phyloP scores from a whole-genome alignment of 306 rosid genomes.

The Quercus mongolica region DNA sequence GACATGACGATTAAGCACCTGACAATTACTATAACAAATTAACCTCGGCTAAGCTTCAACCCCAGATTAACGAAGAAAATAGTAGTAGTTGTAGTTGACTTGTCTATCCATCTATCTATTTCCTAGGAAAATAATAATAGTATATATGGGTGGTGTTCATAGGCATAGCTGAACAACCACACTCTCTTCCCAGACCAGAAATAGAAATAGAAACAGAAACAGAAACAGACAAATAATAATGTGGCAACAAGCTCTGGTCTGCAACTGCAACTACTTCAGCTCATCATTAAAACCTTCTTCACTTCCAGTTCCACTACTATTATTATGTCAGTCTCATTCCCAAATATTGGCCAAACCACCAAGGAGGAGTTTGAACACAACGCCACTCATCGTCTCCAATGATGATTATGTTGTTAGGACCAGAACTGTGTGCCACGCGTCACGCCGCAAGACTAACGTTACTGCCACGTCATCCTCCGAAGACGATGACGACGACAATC shows the following conservation, averaged over 20 bases:
- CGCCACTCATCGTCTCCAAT: conserved; percentile 4
- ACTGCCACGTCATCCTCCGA: conserved; percentile 7
- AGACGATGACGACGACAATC: conserved; percentile 13
- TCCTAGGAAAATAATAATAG: no score
- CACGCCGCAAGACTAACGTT: conserved; percentile 43
- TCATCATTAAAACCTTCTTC: conserved; percentile 6
- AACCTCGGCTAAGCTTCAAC: no score
- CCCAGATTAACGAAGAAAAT: no score
- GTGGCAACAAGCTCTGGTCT: conserved; percentile 33
- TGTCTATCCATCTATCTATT: no score
- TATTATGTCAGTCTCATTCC: not conserved
- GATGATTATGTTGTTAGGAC: no score
- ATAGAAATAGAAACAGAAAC: no score
- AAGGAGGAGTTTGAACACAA: not conserved
- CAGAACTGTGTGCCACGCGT: conserved; percentile 16
- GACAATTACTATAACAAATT: no score
- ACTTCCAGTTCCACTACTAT: not conserved
- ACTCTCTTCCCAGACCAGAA: no score
- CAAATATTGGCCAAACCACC: conserved; percentile 11
- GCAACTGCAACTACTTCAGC: conserved; percentile 11
- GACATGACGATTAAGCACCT: no score
- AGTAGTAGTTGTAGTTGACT: no score
- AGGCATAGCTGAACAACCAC: no score
- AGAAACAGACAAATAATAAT: not conserved
- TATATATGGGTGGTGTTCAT: no score